Percentiles rank a stretch among this genome's conserved stretches.
Evolutionary conservation across 768 basidiomycete genomes (phyloP).

Genomic region (Amyloporia xantha): DNA sequence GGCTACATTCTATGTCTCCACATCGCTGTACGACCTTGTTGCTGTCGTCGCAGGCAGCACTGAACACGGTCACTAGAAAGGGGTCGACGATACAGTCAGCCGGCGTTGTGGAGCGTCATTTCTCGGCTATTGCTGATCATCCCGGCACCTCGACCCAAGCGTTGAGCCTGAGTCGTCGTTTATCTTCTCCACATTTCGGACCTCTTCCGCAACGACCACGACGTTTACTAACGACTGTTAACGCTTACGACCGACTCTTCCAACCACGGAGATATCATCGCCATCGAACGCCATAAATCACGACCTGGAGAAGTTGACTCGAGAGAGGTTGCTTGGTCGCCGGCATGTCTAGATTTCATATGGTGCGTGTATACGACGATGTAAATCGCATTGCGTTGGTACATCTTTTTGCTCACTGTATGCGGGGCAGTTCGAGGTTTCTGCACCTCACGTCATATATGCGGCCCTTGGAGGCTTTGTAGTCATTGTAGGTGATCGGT

Average conservation of each 20-base stretch:
- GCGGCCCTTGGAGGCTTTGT: constrained; percentile 77
- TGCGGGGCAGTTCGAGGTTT: constrained; percentile 47
- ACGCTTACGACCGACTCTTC: not conserved
- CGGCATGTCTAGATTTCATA: constrained; percentile 1
- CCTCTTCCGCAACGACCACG: constrained; percentile 1
- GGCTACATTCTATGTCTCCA: not conserved
- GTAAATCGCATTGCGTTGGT: not conserved
- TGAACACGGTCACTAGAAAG: not conserved
- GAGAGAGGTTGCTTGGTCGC: no score
- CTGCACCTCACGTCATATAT: constrained; percentile 70
- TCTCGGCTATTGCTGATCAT: not conserved
- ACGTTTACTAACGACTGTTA: not conserved
- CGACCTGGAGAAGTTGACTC: not conserved
- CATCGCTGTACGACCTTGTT: not conserved
- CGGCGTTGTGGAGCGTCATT: not conserved
- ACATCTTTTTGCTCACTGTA: not conserved
- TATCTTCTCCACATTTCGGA: constrained; percentile 4
- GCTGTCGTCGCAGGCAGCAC: not conserved
- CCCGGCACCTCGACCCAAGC: not conserved
- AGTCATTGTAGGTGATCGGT: constrained; percentile 48
- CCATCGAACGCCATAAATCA: not conserved
- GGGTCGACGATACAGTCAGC: not conserved
- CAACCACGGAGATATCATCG: not conserved
- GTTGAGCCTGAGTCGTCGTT: not conserved
- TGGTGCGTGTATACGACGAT: not conserved